Evolutionary conservation across 768 basidiomycete species (phyloP), one percentile per base, ranked within the genome.

Genomic region (Leccinum arenicola): DNA sequence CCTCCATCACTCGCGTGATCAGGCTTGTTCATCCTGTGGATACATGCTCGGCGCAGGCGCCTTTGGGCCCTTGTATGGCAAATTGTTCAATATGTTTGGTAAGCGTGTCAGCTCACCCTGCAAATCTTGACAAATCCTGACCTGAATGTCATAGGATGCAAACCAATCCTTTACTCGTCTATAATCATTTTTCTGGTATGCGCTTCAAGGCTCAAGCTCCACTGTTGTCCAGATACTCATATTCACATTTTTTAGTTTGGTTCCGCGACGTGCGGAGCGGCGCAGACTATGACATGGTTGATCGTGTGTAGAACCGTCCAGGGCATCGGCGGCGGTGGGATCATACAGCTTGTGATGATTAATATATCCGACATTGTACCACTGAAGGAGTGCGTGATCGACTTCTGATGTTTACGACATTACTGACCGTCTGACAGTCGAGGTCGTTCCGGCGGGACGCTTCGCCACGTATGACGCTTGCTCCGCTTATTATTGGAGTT

Each of bases 341-440:
- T 92, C 59, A 76, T 91, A 15, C 88, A 89, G 67, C 75, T 91
- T 62, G 87, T 88, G 7, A 82, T 86, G 52, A 92, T 92, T 64
- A 89, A 84, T 2, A 85, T 92, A 45, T 84, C 87, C 48, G 93
- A 95, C 72, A 92, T 95, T 36, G 88, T 93, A 0, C 84, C 91
- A 0, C 73, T 95, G 40, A 77, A 85, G 75, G 86, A 92, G 89
- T 89, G 70, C 53, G 84, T 74, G 8, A 8, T 25, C 9, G 33
- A 47, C 0, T 54, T 40, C 35, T 19, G 51, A 15, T 27, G 19
- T 14, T 0, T 2, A 4, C 15, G 7, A 43, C 52, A 3, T 55
- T 12, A 50, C 82, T 74, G 6, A 57, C 29, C 3, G 3, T 56
- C 8, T 31, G 21, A 52, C 50, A 89, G 87, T 60, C 88, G 92